phyloP scores from a whole-genome alignment of 352 stramenopile species.

The Globisporangium parvum region DNA sequence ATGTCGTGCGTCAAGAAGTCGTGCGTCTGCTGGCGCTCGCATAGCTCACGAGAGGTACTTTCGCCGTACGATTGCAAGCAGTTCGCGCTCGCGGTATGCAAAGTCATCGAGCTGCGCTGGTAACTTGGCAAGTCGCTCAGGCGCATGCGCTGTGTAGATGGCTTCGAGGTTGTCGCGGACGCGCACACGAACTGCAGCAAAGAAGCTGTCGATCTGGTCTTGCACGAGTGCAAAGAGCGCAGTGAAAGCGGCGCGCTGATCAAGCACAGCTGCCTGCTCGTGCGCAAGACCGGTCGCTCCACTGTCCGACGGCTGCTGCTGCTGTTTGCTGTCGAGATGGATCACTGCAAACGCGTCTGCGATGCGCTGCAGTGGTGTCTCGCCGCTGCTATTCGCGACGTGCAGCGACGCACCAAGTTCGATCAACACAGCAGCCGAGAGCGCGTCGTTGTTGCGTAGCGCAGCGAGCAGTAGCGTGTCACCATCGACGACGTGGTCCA shows the following conservation, averaged over 20 bases:
- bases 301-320: conserved; percentile 1
- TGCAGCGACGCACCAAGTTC: conserved; percentile 23
- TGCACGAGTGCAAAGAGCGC: conserved; percentile 26
- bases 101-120: conserved; percentile 40
- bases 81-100: conserved; percentile 32
- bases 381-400: conserved; percentile 19
- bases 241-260: conserved; percentile 19
- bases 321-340: conserved; percentile 14
- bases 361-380: conserved; percentile 28
- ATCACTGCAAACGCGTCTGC: conserved; percentile 29
- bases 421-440: conserved; percentile 28
- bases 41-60: conserved; percentile 35
- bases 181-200: conserved; percentile 16
- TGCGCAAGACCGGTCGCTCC: background rate
- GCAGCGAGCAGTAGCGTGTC: conserved; percentile 52
- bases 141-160: conserved; percentile 41
- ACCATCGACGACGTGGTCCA: conserved; percentile 32
- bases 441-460: conserved; percentile 33
- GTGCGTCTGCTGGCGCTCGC: background rate
- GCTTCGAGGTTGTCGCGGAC: conserved; percentile 23
- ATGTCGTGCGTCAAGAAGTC: conserved; percentile 9
- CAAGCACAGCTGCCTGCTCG: conserved; percentile 1
- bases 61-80: conserved; percentile 31
- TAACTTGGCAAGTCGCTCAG: conserved; percentile 51
- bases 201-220: conserved; percentile 22